Percentiles rank a stretch among this genome's conserved stretches.
phyloP scores from a whole-genome alignment of 345 rosid genomes.

The Camelina laxa region DNA sequence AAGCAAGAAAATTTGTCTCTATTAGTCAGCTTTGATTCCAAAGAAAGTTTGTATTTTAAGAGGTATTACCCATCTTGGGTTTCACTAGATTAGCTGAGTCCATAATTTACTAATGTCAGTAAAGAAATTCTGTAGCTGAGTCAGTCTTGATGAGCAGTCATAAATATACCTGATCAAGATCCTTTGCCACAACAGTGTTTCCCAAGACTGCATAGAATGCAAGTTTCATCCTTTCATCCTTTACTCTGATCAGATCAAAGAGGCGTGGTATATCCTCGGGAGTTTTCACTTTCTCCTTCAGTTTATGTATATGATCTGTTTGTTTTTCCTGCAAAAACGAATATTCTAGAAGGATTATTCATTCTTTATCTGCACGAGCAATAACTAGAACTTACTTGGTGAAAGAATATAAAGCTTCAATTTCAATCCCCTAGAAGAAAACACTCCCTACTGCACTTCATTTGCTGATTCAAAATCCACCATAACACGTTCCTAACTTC shows the following conservation, averaged over 20 bases:
- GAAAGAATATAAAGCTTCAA: neutral
- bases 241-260: constrained; percentile 83
- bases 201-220: constrained; percentile 87
- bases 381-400: neutral
- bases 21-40: constrained; percentile 18
- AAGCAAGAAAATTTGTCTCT: constrained; percentile 19
- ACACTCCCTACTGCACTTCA: neutral
- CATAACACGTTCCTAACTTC: constrained; percentile 12
- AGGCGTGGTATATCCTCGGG: constrained; percentile 95
- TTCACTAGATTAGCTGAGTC: constrained; percentile 16
- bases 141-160: constrained; percentile 26
- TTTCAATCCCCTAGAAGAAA: constrained; percentile 14
- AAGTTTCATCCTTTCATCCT: constrained; percentile 90
- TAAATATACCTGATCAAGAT: constrained; percentile 85
- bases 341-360: constrained; percentile 25
- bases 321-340: constrained; percentile 80
- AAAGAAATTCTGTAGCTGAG: neutral
- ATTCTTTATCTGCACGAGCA: constrained; percentile 21
- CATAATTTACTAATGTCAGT: neutral
- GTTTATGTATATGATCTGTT: constrained; percentile 58
- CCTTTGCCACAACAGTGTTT: constrained; percentile 83
- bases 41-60: constrained; percentile 6
- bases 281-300: constrained; percentile 68
- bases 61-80: constrained; percentile 4
- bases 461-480: constrained; percentile 20